Evolutionary conservation across 2,329 filamentous ascomycete genomes (phyloP).

Genomic region (Ceratocystis variospora): DNA sequence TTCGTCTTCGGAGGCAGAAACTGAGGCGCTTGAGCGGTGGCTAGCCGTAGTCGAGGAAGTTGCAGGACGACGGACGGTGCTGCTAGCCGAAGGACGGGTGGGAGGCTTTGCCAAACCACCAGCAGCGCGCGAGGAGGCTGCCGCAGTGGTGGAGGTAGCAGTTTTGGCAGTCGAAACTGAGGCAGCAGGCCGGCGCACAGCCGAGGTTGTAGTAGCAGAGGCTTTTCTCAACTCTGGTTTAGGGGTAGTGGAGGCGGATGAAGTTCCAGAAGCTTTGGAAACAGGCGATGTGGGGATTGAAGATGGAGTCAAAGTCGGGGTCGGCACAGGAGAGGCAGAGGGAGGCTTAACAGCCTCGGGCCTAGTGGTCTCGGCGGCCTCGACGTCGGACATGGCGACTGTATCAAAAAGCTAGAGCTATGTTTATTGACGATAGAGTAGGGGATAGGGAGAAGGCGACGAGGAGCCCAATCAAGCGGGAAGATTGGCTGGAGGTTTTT

Average conservation of each 20-base stretch:
- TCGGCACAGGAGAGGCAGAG: conserved; percentile 23
- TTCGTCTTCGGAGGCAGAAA: conserved; percentile 39
- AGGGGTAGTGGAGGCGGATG: conserved; percentile 19
- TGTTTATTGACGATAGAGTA: conserved; percentile 20
- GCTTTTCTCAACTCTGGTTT: conserved; percentile 28
- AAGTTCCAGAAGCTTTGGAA: conserved; percentile 24
- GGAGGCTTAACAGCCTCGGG: conserved; percentile 30
- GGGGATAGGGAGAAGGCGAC: conserved; percentile 7
- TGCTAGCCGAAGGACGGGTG: conserved; percentile 32
- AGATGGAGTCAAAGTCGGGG: conserved; percentile 20
- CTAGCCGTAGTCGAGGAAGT: conserved; percentile 28
- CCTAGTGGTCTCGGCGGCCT: conserved; percentile 34
- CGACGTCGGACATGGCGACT: conserved; percentile 34
- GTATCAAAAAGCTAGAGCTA: neutral
- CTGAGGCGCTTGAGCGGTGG: conserved; percentile 35
- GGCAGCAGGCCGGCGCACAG: conserved; percentile 27
- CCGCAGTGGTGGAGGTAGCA: conserved; percentile 22
- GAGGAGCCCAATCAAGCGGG: neutral
- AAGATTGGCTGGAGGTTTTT: conserved; percentile 1
- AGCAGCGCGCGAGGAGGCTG: conserved; percentile 24
- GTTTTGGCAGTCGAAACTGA: conserved; percentile 24
- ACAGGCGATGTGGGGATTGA: conserved; percentile 26
- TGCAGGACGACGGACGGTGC: conserved; percentile 26
- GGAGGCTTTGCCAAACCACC: conserved; percentile 36
- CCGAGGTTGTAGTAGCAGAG: conserved; percentile 25